Evolutionary conservation across 2,329 filamentous ascomycete species (phyloP).

Genomic region (Trichoderma sp.): DNA sequence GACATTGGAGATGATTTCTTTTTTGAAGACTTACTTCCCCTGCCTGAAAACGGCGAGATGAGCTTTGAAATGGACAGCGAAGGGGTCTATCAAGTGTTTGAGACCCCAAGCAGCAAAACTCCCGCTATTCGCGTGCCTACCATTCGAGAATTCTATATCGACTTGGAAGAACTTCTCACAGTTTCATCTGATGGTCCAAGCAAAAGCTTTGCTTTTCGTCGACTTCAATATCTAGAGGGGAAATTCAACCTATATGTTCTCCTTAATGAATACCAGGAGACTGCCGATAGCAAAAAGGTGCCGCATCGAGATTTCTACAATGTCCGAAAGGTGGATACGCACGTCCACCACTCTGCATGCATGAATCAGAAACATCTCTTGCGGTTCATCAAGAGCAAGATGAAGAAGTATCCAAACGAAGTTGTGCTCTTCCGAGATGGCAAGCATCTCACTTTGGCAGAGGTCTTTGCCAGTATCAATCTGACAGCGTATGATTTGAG

Average conservation of each 20-base stretch:
- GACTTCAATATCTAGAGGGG: constrained; percentile 91
- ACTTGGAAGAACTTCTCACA: constrained; percentile 79
- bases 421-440: constrained; percentile 89
- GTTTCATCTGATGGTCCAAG: constrained; percentile 91
- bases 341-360: constrained; percentile 97
- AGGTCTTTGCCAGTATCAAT: constrained; percentile 97
- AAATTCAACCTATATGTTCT: constrained; percentile 95
- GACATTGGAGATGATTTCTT: constrained; percentile 75
- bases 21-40: constrained; percentile 70
- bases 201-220: constrained; percentile 94
- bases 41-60: constrained; percentile 69
- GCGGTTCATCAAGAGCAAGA: constrained; percentile 99
- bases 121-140: constrained; percentile 88
- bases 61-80: constrained; percentile 78
- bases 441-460: constrained; percentile 82
- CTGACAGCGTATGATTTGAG: constrained; percentile 95
- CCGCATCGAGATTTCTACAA: constrained; percentile 99
- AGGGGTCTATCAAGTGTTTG: constrained; percentile 90
- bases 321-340: constrained; percentile 95
- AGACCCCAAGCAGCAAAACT: constrained; percentile 65
- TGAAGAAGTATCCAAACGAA: constrained; percentile 97
- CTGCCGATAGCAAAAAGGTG: constrained; percentile 95
- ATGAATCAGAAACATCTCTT: constrained; percentile 99
- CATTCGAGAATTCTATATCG: constrained; percentile 92
- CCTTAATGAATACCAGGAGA: constrained; percentile 96